Base-by-base conservation (phyloP, 805 yeast species). In the Starmera quercuum region DNA sequence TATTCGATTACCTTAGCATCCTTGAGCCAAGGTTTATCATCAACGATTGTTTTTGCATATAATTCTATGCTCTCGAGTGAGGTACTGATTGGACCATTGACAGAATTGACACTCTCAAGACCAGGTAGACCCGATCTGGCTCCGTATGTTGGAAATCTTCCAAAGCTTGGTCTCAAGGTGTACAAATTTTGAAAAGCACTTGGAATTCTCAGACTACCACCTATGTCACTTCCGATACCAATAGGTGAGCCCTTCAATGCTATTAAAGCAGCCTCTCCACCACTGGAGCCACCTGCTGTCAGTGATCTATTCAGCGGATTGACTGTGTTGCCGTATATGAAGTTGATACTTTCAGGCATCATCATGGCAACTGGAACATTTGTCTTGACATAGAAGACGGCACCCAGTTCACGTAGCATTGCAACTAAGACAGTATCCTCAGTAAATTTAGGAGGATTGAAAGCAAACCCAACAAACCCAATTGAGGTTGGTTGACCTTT, bases 211-310 rank as follows among this genome's bases (percentile, higher is more conserved):
- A 72, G 58, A 12, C 66, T 56, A 10, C 78, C 78, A 20, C 76
- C 78, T 33, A 71, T 66, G 43, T 73, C 78, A 11, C 71, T 63
- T 12, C 80, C 80, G 30, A 75, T 48, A 15, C 81, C 80, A 22
- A 71, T 32, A 7, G 64, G 59, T n/a, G 72, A 60, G 5, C 75
- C 75, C 33, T 56, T 54, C 35, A 65, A 39, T 2, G 64, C 64
- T 8, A 68, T 44, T 19, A 73, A 46, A 8, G 75, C 71, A 6
- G 69, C 73, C 31, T 71, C 77, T 29, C 78, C 78, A 7, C 76
- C 75, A 11, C 73, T 64, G 8, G 73, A 66, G 1, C 78, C 78
- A 28, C 76, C 75, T 16, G 71, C 53, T n/a, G 69, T 58, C 34
- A 68, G 44, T 15, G 49, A 46, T 26, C 65, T 46, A 41, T 67